phyloP scores from a whole-genome alignment of 2,329 filamentous ascomycete species.

The Chalaropsis ovoidea region DNA sequence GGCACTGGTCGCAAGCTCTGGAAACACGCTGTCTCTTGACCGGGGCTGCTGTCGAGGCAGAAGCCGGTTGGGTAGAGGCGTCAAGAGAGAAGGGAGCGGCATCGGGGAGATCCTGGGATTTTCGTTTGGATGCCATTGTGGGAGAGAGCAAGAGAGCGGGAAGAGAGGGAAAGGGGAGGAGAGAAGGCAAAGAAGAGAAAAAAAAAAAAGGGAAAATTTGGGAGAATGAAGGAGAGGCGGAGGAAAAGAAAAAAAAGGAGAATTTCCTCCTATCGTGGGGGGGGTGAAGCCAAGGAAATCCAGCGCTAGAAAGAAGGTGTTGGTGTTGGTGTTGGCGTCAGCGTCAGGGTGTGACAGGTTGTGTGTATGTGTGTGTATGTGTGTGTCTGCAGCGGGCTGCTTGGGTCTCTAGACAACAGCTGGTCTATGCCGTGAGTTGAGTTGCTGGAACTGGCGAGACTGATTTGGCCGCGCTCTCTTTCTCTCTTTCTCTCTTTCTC shows the following conservation, averaged over 20 bases:
- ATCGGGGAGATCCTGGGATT: conserved; percentile 29
- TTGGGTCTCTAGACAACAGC: not conserved
- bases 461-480: not conserved
- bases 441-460: not conserved
- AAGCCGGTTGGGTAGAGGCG: conserved; percentile 26
- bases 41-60: conserved; percentile 30
- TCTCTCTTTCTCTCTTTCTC: too few species aligned
- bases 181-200: not conserved
- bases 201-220: not conserved
- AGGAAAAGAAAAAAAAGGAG: conserved; percentile 8
- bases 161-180: not conserved
- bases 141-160: not conserved
- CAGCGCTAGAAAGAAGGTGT: not conserved
- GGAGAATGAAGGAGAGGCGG: not conserved
- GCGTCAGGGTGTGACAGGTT: not conserved
- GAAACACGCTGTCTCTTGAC: conserved; percentile 56
- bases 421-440: not conserved
- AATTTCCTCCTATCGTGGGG: not conserved
- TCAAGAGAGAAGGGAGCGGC: conserved; percentile 27
- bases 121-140: conserved; percentile 36
- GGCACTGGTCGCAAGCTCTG: conserved; percentile 59
- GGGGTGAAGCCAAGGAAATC: not conserved
- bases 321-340: not conserved
- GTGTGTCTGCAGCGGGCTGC: not conserved
- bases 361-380: not conserved